phyloP scores from a whole-genome alignment of 768 basidiomycete genomes.

The Suillus plorans region DNA sequence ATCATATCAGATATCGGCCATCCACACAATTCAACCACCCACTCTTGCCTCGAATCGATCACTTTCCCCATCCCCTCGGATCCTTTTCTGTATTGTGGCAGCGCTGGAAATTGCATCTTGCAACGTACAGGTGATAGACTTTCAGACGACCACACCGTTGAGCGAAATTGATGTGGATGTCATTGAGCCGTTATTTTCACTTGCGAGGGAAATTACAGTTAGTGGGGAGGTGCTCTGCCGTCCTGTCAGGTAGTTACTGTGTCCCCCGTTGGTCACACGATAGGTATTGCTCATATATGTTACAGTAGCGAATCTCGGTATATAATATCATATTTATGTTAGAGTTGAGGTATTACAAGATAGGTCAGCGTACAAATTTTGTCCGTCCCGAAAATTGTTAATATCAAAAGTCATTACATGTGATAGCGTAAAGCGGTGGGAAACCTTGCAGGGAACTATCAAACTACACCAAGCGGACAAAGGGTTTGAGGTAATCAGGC shows the following conservation, averaged over 20 bases:
- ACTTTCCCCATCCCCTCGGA: neutral
- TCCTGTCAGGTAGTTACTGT: neutral
- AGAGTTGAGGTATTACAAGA: neutral
- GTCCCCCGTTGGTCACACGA: neutral
- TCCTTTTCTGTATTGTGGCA: neutral
- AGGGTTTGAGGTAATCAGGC: slow-evolving; percentile 1
- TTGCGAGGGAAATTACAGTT: neutral
- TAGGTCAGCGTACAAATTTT: neutral
- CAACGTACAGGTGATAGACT: neutral
- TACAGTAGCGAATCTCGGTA: neutral
- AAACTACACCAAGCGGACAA: slow-evolving; percentile 4
- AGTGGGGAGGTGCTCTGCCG: neutral
- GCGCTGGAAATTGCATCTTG: neutral
- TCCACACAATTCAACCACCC: neutral
- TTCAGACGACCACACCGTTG: neutral
- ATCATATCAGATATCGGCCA: neutral
- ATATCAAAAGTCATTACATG: neutral
- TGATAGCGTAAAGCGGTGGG: neutral
- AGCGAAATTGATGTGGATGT: neutral
- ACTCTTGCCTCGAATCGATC: neutral
- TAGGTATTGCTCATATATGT: neutral
- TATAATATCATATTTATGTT: neutral
- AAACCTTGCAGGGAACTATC: neutral
- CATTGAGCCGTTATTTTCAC: neutral
- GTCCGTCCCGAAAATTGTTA: neutral